phyloP scores from a whole-genome alignment of 306 rosid species.

The Aeschynomene evenia region DNA sequence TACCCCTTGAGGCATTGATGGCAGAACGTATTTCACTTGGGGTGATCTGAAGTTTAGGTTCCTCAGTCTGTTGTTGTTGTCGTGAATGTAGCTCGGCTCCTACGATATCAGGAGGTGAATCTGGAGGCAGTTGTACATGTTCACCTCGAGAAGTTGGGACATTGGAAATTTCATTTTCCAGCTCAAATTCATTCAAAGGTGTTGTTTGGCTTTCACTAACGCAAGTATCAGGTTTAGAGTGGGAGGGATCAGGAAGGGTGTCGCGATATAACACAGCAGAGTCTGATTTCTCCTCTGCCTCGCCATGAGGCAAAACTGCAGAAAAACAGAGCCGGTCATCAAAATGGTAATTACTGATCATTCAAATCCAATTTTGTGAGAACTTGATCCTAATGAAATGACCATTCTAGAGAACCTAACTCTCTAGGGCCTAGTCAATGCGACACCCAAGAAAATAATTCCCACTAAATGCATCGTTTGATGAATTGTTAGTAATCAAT shows the following conservation, averaged over 20 bases:
- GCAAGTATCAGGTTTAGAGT: background rate
- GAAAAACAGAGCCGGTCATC: background rate
- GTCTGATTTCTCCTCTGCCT: conserved; percentile 32
- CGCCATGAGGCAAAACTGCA: conserved; percentile 45
- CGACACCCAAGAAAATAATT: background rate
- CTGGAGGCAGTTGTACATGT: conserved; percentile 1
- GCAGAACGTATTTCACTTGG: conserved; percentile 51
- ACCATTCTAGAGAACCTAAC: background rate
- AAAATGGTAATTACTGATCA: background rate
- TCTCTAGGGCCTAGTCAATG: background rate
- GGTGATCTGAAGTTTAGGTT: conserved; percentile 35
- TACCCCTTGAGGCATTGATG: conserved; percentile 50
- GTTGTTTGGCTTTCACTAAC: conserved; percentile 24
- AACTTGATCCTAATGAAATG: background rate
- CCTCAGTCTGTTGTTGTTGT: background rate
- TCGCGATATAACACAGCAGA: conserved; percentile 33
- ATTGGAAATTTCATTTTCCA: conserved; percentile 19
- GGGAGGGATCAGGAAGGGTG: conserved; percentile 9
- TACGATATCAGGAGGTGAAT: background rate
- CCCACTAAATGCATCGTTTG: background rate
- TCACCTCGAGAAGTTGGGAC: conserved; percentile 34
- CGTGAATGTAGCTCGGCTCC: background rate
- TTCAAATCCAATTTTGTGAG: background rate
- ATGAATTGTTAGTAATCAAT: background rate
- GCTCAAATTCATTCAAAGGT: conserved; percentile 10